phyloP scores from a whole-genome alignment of 805 yeast species.

The Pichia cabralensis region DNA sequence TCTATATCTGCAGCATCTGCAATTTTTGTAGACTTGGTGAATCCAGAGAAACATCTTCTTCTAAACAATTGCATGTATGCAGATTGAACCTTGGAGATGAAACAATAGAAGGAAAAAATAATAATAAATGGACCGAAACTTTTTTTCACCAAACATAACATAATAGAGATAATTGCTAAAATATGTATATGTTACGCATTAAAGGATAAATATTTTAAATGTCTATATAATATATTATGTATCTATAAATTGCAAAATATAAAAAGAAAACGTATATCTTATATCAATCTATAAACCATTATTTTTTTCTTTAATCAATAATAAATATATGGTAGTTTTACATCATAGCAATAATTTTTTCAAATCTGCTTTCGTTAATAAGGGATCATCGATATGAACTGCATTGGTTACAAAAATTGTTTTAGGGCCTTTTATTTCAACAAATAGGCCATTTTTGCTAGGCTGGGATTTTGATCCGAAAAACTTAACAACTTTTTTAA shows the following conservation, averaged over 20 bases:
- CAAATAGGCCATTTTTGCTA: constrained; percentile 14
- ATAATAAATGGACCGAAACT: too few relatives aligned
- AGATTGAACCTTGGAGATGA: too few relatives aligned
- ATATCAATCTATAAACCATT: too few relatives aligned
- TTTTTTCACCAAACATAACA: too few relatives aligned
- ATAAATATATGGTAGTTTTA: too few relatives aligned
- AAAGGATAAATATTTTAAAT: too few relatives aligned
- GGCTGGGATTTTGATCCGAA: not conserved
- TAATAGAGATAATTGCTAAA: too few relatives aligned
- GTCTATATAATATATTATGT: too few relatives aligned
- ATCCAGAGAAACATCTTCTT: not conserved
- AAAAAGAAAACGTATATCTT: too few relatives aligned
- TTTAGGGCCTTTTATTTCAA: constrained; percentile 24
- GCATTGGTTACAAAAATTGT: constrained; percentile 22
- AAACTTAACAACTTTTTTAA: not conserved
- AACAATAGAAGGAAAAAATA: not conserved
- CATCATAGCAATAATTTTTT: constrained; percentile 8
- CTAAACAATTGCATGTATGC: not conserved
- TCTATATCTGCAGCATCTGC: constrained; percentile 3
- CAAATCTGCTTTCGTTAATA: constrained; percentile 19
- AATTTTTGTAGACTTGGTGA: not conserved
- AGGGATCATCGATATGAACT: constrained; percentile 16
- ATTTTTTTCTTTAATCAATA: too few relatives aligned
- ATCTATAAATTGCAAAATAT: too few relatives aligned
- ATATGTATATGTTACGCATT: too few relatives aligned